Evolutionary conservation across 345 rosid genomes (phyloP), one percentile per base, ranked within the genome.

Genomic region (Camelina sativa): DNA sequence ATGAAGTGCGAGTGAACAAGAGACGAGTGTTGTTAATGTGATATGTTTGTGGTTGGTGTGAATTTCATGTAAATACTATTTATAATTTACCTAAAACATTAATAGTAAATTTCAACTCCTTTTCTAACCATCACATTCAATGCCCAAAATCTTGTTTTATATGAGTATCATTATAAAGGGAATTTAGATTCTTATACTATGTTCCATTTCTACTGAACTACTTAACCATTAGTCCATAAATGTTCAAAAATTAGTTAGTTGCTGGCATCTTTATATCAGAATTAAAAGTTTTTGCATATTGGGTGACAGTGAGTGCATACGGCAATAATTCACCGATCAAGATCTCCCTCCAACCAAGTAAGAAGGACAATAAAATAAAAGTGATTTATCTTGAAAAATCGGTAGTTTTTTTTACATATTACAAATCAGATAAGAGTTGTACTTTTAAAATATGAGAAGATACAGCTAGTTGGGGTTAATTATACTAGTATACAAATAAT

Each of bases 1-100:
- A n/a, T n/a, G 60, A 66, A 46, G 71, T 76, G 76, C 59, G 66
- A 76, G 71, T 69, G 55, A 71, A 65, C 72, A 65, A 50, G 60
- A 77, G 80, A 47, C 65, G 34, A 56, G 55, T 64, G 72, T 28
- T 34, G 9, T 71, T 70, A 63, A 52, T 52, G 61, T 35, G 35
- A 62, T 52, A 35, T 54, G 52, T 62, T 62, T 44, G 64, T 68
- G 75, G 75, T 44, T 61, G 69, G 74, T 76, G 44, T 55, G 65
- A 55, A 38, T 5, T 69, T 61, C 56, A 62, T 62, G 65, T 43
- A 20, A 62, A 53, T 44, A 62, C 35, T 69, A 55, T 37, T 55
- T n/a, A 23, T 64, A 53, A n/a, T 28, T 28, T 23, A 69, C 51
- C 70, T 35, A 46, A 48, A 48, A 30, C 64, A 43, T 70, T 54